phyloP scores from a whole-genome alignment of 23 red algal species.

The Chondrus crispus region DNA sequence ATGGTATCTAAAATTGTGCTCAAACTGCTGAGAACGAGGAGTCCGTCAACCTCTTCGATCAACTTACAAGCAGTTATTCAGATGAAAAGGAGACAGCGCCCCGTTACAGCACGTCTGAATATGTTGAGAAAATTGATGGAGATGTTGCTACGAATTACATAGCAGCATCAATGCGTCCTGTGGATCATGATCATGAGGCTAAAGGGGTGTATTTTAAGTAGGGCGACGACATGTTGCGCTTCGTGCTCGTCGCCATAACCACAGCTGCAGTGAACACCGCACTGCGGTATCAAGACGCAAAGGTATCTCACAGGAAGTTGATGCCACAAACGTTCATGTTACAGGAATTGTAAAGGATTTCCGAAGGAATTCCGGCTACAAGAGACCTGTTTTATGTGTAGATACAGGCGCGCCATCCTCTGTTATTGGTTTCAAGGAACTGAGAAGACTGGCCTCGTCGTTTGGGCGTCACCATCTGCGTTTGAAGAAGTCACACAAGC shows the following conservation, averaged over 20 bases:
- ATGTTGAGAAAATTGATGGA: no score
- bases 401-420: slow-evolving; percentile 6
- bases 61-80: no score
- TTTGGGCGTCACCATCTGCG: background rate
- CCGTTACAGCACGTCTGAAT: no score
- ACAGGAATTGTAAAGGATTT: background rate
- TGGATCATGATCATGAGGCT: no score
- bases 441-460: background rate
- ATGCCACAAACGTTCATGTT: background rate
- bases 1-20: no score
- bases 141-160: no score
- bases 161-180: no score
- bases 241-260: background rate
- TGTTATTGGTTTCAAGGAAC: background rate
- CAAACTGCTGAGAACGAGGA: no score
- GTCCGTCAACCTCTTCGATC: no score
- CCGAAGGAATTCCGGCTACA: no score
- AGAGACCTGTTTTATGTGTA: background rate
- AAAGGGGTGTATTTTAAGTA: background rate
- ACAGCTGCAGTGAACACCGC: background rate
- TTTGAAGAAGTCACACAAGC: background rate
- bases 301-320: background rate
- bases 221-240: background rate
- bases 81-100: no score
- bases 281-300: background rate